phyloP scores from a whole-genome alignment of 257 asterid genomes.

The Catharanthus roseus region DNA sequence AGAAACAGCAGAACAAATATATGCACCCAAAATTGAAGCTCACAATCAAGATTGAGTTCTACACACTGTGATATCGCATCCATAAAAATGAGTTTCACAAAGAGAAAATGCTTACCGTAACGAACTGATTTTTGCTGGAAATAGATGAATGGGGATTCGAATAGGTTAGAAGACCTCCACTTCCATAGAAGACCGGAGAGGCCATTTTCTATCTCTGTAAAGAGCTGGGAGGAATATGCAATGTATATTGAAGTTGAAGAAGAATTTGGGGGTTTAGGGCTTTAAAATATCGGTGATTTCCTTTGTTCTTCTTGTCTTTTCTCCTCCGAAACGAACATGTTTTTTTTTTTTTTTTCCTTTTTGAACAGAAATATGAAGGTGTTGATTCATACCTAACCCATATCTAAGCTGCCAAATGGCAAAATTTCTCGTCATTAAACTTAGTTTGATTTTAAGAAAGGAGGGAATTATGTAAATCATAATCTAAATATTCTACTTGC shows the following conservation, averaged over 20 bases:
- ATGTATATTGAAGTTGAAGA: not conserved
- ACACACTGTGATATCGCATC: not conserved
- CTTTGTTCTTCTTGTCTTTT: not conserved
- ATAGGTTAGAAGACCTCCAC: conserved; percentile 28
- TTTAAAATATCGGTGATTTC: not conserved
- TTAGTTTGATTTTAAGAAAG: no score
- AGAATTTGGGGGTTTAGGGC: not conserved
- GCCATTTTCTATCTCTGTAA: conserved; percentile 28
- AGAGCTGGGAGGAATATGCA: not conserved
- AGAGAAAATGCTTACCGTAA: conserved; percentile 28
- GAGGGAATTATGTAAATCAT: no score
- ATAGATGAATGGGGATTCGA: conserved; percentile 12
- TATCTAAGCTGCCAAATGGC: no score
- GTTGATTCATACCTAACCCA: no score
- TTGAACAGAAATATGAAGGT: no score
- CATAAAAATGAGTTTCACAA: not conserved
- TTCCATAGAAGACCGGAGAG: conserved; percentile 38
- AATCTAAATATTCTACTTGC: no score
- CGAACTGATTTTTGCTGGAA: not conserved
- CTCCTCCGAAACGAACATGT: not conserved
- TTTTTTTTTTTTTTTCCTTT: no score
- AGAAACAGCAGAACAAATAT: conserved; percentile 9
- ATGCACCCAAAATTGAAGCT: not conserved
- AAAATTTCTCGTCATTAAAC: no score
- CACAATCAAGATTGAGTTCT: not conserved